Evolutionary conservation across 140 eudicot species (phyloP), one percentile per base, ranked within the genome.

Genomic region (Cichorium intybus): DNA sequence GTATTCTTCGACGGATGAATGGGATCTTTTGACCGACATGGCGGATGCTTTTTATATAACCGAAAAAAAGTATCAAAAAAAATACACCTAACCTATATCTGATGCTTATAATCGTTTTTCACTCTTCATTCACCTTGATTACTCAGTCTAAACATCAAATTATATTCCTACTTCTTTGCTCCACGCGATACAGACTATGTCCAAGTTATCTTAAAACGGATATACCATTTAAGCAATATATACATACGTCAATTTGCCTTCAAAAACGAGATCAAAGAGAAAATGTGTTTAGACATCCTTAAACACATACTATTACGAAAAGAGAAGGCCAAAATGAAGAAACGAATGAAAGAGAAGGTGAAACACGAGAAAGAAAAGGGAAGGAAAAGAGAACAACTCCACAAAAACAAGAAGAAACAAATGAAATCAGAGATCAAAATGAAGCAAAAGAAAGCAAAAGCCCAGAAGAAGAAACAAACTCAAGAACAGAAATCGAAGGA

Each of bases 281-380:
- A 67, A 34, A 79, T 73, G 80, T 79, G 73, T 48, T 49, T 49
- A 46, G 56, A 70, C 41, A 31, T 70, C 51, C 23, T 67, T 41
- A 67, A 70, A 52, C 45, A 72, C 24, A 73, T 31, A 39, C 61
- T 60, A 24, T 55, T 79, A 34, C 69, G 69, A 50, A 68, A 72
- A 49, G 60, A 68, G 70, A 66, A 73, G 35, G 71, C 33, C 4
- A 45, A 62, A 26, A n/a, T 72, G 60, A 47, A 73, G 24, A 48
- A 45, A 28, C 24, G 29, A 43, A 59, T 43, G 64, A 39, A 51
- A 75, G 60, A 56, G 50, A 56, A 75, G 58, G 16, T 56, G 64
- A 67, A 67, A 50, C 54, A 52, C 21, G 58, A 55, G 52, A 63
- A 62, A 43, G 22, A 53, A 2, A 72, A 63, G 11, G 28, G 45